These are phyloP conservation scores for Candida palmyrensis DNA, from an alignment of 805 yeast genomes.

Conservation along the genomic window DNA sequence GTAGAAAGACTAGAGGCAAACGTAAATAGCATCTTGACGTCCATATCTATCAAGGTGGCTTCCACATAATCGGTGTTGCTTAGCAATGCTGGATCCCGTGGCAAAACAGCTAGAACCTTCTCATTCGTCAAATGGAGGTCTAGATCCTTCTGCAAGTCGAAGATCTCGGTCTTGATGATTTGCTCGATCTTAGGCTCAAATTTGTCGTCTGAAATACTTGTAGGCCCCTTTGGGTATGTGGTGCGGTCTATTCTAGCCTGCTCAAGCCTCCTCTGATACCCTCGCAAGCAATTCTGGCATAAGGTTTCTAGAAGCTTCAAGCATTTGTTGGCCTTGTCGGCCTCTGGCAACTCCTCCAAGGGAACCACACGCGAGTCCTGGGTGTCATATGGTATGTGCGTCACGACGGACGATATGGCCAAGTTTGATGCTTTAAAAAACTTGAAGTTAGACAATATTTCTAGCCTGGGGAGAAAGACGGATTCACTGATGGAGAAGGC, in stretches of 20 bases:
- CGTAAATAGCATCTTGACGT: conserved; percentile 25
- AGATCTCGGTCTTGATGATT: conserved; percentile 15
- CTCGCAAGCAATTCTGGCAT: conserved; percentile 24
- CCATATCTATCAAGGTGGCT: conserved; percentile 36
- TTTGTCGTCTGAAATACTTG: neutral
- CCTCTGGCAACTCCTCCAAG: conserved; percentile 24
- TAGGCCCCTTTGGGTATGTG: conserved; percentile 14
- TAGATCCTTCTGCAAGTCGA: conserved; percentile 14
- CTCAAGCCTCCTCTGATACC: conserved; percentile 31
- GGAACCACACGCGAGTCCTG: conserved; percentile 29
- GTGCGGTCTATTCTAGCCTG: conserved; percentile 23
- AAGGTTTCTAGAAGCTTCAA: conserved; percentile 22
- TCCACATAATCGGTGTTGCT: conserved; percentile 14
- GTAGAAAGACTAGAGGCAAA: conserved; percentile 21
- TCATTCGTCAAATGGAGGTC: conserved; percentile 20
- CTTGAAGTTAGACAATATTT: conserved; percentile 23
- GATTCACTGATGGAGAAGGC: conserved; percentile 34
- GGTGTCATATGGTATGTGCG: conserved; percentile 40
- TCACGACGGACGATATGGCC: conserved; percentile 19
- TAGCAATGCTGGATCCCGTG: conserved; percentile 11
- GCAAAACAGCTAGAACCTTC: conserved; percentile 10
- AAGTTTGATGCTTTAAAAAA: conserved; percentile 20
- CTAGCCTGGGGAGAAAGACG: conserved; percentile 23
- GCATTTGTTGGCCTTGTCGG: conserved; percentile 19
- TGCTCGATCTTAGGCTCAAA: conserved; percentile 9